Conservation (phyloP, 2,329 filamentous ascomycete species). For the Colletotrichum aenigma region DNA sequence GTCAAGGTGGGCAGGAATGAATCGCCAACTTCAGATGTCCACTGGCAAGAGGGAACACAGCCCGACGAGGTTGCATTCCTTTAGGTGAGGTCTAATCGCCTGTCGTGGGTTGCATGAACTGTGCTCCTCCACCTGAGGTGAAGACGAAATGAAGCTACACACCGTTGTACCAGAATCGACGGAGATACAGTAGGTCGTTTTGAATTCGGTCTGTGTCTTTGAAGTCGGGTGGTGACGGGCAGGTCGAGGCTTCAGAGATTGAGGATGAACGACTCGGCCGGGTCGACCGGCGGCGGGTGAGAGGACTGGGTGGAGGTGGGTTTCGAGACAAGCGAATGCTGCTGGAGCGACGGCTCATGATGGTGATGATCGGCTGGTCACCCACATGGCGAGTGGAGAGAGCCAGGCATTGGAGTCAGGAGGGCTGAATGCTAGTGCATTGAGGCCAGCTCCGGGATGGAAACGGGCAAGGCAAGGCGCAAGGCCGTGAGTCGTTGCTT, state of each 20-base stretch:
- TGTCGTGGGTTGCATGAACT: background rate
- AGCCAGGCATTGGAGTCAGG: slow-evolving; percentile 3
- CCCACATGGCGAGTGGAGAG: slow-evolving; percentile 1
- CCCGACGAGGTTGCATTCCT: background rate
- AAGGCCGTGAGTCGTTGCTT: slow-evolving; percentile 2
- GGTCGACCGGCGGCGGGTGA: background rate
- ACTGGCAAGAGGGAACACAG: background rate
- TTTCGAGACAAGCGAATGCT: background rate
- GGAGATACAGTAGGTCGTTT: background rate
- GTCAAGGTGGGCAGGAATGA: background rate
- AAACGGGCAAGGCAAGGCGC: background rate
- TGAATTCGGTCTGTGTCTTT: background rate
- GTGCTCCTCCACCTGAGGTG: background rate
- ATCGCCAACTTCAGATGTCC: background rate
- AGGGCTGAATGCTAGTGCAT: background rate
- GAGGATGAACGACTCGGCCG: background rate
- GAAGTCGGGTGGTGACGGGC: background rate
- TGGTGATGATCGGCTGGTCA: background rate
- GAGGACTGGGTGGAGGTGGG: background rate
- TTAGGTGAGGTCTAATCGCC: background rate
- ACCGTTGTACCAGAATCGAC: background rate
- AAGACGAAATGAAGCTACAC: background rate
- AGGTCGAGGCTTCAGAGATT: background rate
- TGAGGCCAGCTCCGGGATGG: background rate
- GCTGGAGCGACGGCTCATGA: background rate